Conservation (phyloP, 768 basidiomycete species). For the Boletus vermiculosoides region DNA sequence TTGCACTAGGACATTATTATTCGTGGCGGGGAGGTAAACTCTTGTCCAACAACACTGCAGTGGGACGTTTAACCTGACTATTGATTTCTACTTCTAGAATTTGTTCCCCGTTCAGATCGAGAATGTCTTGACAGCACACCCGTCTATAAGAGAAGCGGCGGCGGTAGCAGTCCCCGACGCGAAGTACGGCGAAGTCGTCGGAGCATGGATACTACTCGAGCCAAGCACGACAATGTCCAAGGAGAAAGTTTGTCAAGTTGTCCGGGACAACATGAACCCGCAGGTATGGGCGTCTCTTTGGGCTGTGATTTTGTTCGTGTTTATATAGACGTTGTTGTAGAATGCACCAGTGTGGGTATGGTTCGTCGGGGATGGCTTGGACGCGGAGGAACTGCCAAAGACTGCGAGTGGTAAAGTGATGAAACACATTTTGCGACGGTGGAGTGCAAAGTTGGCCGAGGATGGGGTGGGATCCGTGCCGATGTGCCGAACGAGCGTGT, state of each 20-base stretch:
- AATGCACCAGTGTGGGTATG: conserved; percentile 82
- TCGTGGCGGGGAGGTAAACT: conserved; percentile 73
- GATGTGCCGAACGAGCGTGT: conserved; percentile 15
- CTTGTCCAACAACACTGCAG: not conserved
- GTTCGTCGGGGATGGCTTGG: conserved; percentile 71
- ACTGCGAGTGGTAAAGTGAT: conserved; percentile 86
- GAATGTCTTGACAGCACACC: conserved; percentile 59
- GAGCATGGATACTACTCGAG: conserved; percentile 70
- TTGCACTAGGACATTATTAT: conserved; percentile 71
- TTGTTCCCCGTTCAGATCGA: conserved; percentile 85
- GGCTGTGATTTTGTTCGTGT: not conserved
- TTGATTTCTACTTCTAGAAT: conserved; percentile 49
- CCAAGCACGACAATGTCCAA: conserved; percentile 37
- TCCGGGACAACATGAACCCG: conserved; percentile 67
- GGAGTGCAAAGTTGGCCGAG: conserved; percentile 58
- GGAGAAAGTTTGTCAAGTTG: conserved; percentile 53
- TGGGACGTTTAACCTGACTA: not conserved
- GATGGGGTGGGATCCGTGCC: conserved; percentile 35
- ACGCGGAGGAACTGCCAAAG: conserved; percentile 63
- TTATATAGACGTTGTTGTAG: conserved; percentile 35
- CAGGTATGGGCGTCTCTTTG: conserved; percentile 50
- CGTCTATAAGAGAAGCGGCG: conserved; percentile 66
- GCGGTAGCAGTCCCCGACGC: conserved; percentile 68
- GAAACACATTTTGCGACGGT: conserved; percentile 74
- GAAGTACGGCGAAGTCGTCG: conserved; percentile 75